phyloP scores from a whole-genome alignment of 2,329 filamentous ascomycete genomes.

The Phaeosphaeriaceae sp. region DNA sequence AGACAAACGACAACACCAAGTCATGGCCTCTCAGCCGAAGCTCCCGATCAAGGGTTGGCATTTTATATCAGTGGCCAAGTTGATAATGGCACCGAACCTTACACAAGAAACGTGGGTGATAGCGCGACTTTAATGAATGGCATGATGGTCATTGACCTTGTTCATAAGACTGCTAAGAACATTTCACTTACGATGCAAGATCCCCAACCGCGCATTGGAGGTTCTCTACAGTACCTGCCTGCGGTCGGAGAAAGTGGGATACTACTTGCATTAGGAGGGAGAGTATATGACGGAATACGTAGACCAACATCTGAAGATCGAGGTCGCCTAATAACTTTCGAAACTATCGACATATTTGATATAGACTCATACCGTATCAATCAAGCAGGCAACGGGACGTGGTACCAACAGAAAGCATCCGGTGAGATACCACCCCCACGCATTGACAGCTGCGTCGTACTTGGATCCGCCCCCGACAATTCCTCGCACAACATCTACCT shows the following conservation, averaged over 20 bases:
- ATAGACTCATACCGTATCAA: slow-evolving; percentile 39
- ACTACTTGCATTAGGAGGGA: slow-evolving; percentile 48
- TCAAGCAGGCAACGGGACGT: slow-evolving; percentile 40
- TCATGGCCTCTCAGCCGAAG: slow-evolving; percentile 46
- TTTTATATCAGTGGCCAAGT: slow-evolving; percentile 50
- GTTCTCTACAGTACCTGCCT: slow-evolving; percentile 46
- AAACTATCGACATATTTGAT: slow-evolving; percentile 50
- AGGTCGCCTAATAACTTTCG: slow-evolving; percentile 34
- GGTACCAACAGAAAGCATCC: slow-evolving; percentile 53
- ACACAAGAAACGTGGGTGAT: slow-evolving; percentile 12
- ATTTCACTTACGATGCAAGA: slow-evolving; percentile 43
- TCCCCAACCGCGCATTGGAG: slow-evolving; percentile 40
- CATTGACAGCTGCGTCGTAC: slow-evolving; percentile 54
- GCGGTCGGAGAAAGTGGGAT: slow-evolving; percentile 45
- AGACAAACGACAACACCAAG: slow-evolving; percentile 27
- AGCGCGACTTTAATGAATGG: slow-evolving; percentile 37
- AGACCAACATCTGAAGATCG: slow-evolving; percentile 15
- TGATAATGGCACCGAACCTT: slow-evolving; percentile 38
- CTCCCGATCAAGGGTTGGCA: slow-evolving; percentile 40
- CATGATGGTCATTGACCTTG: slow-evolving; percentile 49
- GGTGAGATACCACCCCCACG: slow-evolving; percentile 51
- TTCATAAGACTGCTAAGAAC: slow-evolving; percentile 45
- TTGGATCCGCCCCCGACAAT: slow-evolving; percentile 52
- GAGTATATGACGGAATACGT: slow-evolving; percentile 13
- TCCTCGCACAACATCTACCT: slow-evolving; percentile 57